Base-by-base conservation (phyloP, 2,329 filamentous ascomycete species). In the Colletotrichum sp. region DNA sequence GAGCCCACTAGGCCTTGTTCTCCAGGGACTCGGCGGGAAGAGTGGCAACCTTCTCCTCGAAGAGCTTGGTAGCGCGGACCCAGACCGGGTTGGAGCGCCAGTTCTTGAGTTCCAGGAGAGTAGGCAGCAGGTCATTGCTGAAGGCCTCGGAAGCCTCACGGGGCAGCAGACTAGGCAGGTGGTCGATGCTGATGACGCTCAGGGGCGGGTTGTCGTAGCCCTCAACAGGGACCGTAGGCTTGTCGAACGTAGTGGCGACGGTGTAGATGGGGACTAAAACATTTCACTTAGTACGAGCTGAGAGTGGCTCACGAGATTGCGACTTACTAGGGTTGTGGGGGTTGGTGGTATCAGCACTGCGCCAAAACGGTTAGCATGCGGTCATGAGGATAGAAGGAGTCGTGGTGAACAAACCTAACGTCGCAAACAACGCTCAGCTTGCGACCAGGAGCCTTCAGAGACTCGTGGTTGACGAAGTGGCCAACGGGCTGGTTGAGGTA, bases 101-200 rank as follows among this genome's bases (percentile, higher is more conserved):
- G 82, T 97, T 91, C 84, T 97, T 95, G 77, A 98, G 89, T 77
- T 93, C 90, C 77, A 97, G 85, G 79, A 98, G 87, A 81, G 92
- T 94, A 24, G 95, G 95, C 81, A 98, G 88, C 79, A 98, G 88
- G 64, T 94, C 94, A 68, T 90, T 88, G 84, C 93, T 95, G 87
- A 98, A 98, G 24, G 93, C 93, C 86, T 98, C 96, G 59, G 93
- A 95, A 30, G 95, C 93, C 87, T 98, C 96, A 69, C 96, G 90
- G 2, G 96, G 95, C 49, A 99, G 89, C 79, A 98, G 90, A 69
- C 92, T 94, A 6, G 95, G 95, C 69, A 98, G 89, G 83, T 98
- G 95, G 85, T 98, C 95, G 81, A 98, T 97, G 83, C 92, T 94
- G 85, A 98, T 98, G 80, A 98, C 95, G 64, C 91, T 93, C 72